These are phyloP conservation scores for Eucalyptus curtisii DNA, from an alignment of 345 rosid genomes.

Conservation along the genomic window DNA sequence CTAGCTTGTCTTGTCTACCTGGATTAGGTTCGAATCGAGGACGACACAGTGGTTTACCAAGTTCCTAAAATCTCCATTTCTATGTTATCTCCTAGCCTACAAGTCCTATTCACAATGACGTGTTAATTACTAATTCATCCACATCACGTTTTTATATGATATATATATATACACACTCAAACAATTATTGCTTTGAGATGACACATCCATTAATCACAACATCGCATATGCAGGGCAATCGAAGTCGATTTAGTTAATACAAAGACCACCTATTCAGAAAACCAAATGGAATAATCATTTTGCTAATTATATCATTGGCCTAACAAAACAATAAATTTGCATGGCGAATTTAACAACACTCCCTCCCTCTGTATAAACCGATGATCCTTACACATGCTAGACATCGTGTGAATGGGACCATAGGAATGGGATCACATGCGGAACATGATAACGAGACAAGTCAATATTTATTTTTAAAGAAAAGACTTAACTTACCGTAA, in stretches of 20 bases:
- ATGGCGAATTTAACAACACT: not conserved
- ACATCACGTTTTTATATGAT: too few relatives aligned
- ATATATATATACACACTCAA: accelerated
- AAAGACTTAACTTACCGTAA: not conserved
- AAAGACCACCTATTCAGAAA: too few relatives aligned
- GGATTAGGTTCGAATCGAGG: not conserved
- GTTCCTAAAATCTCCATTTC: not conserved
- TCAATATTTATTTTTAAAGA: not conserved
- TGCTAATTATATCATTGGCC: too few relatives aligned
- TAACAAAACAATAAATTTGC: not conserved
- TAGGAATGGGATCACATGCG: not conserved
- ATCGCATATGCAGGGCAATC: not conserved
- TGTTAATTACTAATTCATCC: too few relatives aligned
- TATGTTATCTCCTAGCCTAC: not conserved
- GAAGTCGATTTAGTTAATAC: not conserved
- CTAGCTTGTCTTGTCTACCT: not conserved
- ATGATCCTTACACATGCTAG: not conserved
- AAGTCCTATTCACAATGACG: not conserved
- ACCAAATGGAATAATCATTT: too few relatives aligned
- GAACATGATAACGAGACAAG: not conserved
- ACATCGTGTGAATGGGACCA: not conserved
- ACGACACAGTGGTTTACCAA: not conserved
- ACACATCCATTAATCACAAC: not conserved
- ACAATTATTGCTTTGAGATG: not conserved
- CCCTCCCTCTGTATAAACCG: not conserved